A percentile compares a stretch with the other conserved stretches of the same genome.
Evolutionary conservation across 495 filamentous ascomycete species (phyloP).

Genomic region (Chaetomium tenue): DNA sequence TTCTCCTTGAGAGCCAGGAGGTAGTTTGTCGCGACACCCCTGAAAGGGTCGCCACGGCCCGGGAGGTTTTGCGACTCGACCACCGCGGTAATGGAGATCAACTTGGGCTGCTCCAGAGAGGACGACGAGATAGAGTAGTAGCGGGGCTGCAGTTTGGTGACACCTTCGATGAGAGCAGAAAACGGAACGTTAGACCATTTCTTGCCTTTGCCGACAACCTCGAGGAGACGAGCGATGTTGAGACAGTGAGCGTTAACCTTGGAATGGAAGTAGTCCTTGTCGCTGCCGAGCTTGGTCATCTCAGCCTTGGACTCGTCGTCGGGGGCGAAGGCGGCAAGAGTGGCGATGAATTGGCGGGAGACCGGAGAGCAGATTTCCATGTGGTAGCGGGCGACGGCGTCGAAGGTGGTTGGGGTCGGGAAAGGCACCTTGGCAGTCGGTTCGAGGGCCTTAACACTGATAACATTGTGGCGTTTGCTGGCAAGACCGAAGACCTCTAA

Average conservation of each 20-base stretch:
- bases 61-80: slow-evolving; percentile 80
- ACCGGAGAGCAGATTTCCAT: slow-evolving; percentile 95
- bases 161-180: slow-evolving; percentile 88
- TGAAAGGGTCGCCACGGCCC: slow-evolving; percentile 75
- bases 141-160: slow-evolving; percentile 92
- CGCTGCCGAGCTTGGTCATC: slow-evolving; percentile 80
- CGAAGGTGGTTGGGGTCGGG: slow-evolving; percentile 94
- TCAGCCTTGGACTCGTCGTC: slow-evolving; percentile 79
- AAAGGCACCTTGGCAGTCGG: slow-evolving; percentile 97
- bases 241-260: slow-evolving; percentile 77
- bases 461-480: slow-evolving; percentile 76
- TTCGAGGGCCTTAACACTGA: slow-evolving; percentile 89
- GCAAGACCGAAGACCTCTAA: slow-evolving; percentile 71
- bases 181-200: slow-evolving; percentile 85
- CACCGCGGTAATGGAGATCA: slow-evolving; percentile 91
- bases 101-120: slow-evolving; percentile 87
- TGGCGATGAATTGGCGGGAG: slow-evolving; percentile 91
- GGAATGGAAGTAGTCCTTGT: slow-evolving; percentile 95
- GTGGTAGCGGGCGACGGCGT: slow-evolving; percentile 91
- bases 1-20: slow-evolving; percentile 94
- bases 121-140: slow-evolving; percentile 99
- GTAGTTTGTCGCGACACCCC: slow-evolving; percentile 97
- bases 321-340: slow-evolving; percentile 85
- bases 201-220: slow-evolving; percentile 65
- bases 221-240: slow-evolving; percentile 88